Evolutionary conservation across 192 early-diverging fungal genomes (phyloP).

Genomic region (Coemansia sp.): DNA sequence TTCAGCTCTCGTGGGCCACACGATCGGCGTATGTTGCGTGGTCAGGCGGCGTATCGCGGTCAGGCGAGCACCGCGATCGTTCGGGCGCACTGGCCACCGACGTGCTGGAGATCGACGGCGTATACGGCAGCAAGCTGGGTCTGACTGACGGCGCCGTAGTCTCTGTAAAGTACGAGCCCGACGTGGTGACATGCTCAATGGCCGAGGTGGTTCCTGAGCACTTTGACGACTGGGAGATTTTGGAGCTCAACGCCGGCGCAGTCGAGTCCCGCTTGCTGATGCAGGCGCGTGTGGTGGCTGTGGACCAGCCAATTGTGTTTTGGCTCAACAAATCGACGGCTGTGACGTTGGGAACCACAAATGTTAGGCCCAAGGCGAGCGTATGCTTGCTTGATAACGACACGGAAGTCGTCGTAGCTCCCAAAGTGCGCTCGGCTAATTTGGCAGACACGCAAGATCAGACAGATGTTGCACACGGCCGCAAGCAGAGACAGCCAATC

Average conservation of each 20-base stretch:
- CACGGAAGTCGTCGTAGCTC: slow-evolving; percentile 71
- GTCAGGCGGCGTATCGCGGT: slow-evolving; percentile 39
- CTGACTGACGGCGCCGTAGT: slow-evolving; percentile 61
- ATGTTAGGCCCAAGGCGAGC: slow-evolving; percentile 42
- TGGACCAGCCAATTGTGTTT: slow-evolving; percentile 65
- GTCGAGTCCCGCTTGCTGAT: slow-evolving; percentile 67
- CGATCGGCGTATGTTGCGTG: slow-evolving; percentile 31
- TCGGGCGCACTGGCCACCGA: slow-evolving; percentile 7
- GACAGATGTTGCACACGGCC: slow-evolving; percentile 5
- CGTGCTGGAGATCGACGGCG: slow-evolving; percentile 68
- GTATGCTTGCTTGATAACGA: slow-evolving; percentile 61
- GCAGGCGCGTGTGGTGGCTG: slow-evolving; percentile 67
- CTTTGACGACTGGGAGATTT: slow-evolving; percentile 80
- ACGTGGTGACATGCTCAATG: slow-evolving; percentile 55
- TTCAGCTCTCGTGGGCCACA: slow-evolving; percentile 25
- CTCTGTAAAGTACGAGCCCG: slow-evolving; percentile 58
- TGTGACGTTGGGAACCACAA: slow-evolving; percentile 54
- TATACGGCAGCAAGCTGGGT: slow-evolving; percentile 64
- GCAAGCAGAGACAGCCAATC: slow-evolving; percentile 13
- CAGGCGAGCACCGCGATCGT: slow-evolving; percentile 14
- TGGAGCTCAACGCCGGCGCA: slow-evolving; percentile 73
- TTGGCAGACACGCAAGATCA: not conserved
- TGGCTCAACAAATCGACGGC: slow-evolving; percentile 70
- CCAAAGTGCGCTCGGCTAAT: slow-evolving; percentile 56
- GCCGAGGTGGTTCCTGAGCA: slow-evolving; percentile 67